Conservation (phyloP, 2,329 filamentous ascomycete species). For the Trichoderma hamatum region DNA sequence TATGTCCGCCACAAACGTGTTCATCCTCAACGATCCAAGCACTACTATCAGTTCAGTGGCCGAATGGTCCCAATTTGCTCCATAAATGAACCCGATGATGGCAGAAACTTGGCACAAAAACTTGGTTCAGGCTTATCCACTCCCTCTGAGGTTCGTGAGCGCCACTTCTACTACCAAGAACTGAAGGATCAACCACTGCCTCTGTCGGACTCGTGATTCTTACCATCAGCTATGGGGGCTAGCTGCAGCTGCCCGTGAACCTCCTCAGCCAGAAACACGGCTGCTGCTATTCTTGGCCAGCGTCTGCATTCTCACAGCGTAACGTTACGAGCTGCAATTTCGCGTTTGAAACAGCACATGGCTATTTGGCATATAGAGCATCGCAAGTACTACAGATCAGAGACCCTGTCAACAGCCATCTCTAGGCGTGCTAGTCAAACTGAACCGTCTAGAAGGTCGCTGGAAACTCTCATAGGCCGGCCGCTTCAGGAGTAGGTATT, state of each 20-base stretch:
- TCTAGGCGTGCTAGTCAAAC: neutral
- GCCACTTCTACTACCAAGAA: too few species aligned
- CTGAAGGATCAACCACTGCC: neutral
- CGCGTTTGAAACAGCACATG: neutral
- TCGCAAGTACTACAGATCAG: neutral
- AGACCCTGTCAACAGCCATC: neutral
- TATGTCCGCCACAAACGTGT: neutral
- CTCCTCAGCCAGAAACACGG: neutral
- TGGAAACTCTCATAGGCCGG: neutral
- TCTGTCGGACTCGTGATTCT: neutral
- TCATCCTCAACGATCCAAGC: neutral
- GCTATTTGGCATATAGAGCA: neutral
- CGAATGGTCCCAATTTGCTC: neutral
- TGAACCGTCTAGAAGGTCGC: constrained; percentile 13
- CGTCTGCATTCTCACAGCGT: neutral
- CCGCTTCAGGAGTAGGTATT: neutral
- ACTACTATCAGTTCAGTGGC: neutral
- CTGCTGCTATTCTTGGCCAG: neutral
- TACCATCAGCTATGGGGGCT: too few species aligned
- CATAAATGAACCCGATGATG: neutral
- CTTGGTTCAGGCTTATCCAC: too few species aligned
- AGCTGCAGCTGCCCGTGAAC: neutral
- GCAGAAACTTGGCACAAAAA: neutral
- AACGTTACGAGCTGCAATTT: neutral
- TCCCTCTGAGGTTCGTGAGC: too few species aligned